phyloP scores from a whole-genome alignment of 2,329 filamentous ascomycete genomes.

The Teratosphaeria nubilosa region DNA sequence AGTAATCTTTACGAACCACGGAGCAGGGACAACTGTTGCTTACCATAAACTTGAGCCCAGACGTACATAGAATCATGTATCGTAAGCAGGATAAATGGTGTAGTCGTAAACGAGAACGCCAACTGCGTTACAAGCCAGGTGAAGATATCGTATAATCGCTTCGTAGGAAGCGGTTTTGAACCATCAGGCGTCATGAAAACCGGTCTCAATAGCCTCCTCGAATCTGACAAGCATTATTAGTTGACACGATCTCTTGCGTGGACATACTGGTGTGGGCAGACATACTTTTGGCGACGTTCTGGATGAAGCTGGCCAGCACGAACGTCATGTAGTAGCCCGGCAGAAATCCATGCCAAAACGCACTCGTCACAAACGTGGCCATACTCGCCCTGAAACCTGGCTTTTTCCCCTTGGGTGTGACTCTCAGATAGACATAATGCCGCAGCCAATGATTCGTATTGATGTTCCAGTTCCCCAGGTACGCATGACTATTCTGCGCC shows the following conservation, averaged over 20 bases:
- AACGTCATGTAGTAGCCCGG: slow-evolving; percentile 93
- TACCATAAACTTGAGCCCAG: slow-evolving; percentile 45
- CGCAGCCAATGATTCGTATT: slow-evolving; percentile 96
- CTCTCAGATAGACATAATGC: slow-evolving; percentile 90
- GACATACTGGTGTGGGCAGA: slow-evolving; percentile 12
- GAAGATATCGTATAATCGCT: slow-evolving; percentile 76
- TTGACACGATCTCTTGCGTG: not conserved
- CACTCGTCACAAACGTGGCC: slow-evolving; percentile 87
- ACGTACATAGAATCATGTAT: slow-evolving; percentile 60
- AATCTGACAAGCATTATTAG: slow-evolving; percentile 47
- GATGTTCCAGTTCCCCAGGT: slow-evolving; percentile 92
- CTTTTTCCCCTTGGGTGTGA: slow-evolving; percentile 91
- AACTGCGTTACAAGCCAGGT: slow-evolving; percentile 68
- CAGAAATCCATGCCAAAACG: slow-evolving; percentile 97
- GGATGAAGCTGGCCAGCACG: slow-evolving; percentile 77
- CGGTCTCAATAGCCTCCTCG: slow-evolving; percentile 77
- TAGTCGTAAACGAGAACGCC: slow-evolving; percentile 71
- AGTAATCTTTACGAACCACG: not conserved
- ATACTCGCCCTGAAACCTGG: slow-evolving; percentile 90
- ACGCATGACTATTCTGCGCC: slow-evolving; percentile 87
- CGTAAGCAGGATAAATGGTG: slow-evolving; percentile 75
- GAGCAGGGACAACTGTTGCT: not conserved
- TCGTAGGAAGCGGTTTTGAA: slow-evolving; percentile 55
- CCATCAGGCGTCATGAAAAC: slow-evolving; percentile 81
- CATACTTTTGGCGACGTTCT: slow-evolving; percentile 89